Conservation (phyloP, 306 rosid genomes). For the Malus domestica region DNA sequence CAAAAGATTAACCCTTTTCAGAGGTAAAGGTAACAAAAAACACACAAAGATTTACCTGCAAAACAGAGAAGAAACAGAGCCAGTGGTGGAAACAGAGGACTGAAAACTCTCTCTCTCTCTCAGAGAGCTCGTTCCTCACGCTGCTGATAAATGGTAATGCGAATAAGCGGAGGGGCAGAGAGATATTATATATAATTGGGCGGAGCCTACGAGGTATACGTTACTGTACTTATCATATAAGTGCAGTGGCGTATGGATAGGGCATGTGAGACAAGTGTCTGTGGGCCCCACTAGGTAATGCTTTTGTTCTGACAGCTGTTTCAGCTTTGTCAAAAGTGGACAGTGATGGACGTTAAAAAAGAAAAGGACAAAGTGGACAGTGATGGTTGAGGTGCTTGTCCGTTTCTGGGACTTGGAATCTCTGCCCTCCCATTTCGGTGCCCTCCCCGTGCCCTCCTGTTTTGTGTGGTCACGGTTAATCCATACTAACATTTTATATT, state of each 20-base stretch:
- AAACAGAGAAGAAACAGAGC: not conserved
- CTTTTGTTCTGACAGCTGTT: not conserved
- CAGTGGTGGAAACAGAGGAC: not conserved
- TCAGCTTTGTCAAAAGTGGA: slow-evolving; percentile 6
- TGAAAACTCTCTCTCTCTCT: not conserved
- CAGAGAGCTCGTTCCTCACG: slow-evolving; percentile 5
- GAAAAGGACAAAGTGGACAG: too few species aligned
- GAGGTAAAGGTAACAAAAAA: not conserved
- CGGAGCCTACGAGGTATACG: slow-evolving; percentile 16
- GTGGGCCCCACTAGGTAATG: not conserved
- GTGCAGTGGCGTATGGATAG: accelerated
- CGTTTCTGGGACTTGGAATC: too few species aligned
- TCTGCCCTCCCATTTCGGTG: too few species aligned
- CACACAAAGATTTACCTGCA: slow-evolving; percentile 1
- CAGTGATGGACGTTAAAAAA: not conserved
- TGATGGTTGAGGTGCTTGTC: not conserved
- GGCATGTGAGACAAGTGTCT: not conserved
- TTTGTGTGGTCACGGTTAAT: too few species aligned
- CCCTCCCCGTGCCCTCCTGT: too few species aligned
- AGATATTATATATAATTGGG: not conserved
- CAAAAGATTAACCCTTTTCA: slow-evolving; percentile 5
- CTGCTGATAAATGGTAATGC: not conserved
- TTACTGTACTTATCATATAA: slow-evolving; percentile 2
- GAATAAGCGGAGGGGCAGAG: not conserved
- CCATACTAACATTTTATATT: too few species aligned